Evolutionary conservation across 2,329 filamentous ascomycete genomes (phyloP).

Genomic region (Ceratocystiopsis sp.): DNA sequence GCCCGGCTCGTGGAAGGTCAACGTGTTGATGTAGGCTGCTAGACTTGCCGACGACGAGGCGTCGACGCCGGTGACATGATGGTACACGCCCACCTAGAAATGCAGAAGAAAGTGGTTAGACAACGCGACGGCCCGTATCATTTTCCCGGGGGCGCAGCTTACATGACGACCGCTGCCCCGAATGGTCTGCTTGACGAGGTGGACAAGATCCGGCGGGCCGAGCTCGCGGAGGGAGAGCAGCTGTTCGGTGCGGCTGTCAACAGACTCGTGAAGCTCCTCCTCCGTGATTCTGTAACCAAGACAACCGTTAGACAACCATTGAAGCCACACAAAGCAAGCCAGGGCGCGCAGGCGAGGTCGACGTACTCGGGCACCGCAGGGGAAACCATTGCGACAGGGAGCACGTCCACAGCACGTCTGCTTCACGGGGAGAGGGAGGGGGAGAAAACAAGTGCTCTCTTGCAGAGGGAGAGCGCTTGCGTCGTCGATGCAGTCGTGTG

Average conservation of each 20-base stretch:
- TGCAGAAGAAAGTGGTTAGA: not conserved
- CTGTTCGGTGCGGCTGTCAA: slow-evolving; percentile 83
- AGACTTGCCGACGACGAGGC: slow-evolving; percentile 94
- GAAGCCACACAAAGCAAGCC: no score
- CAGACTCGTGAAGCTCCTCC: slow-evolving; percentile 77
- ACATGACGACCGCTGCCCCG: slow-evolving; percentile 41
- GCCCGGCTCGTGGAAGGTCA: slow-evolving; percentile 77
- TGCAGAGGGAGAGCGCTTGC: no score
- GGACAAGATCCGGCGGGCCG: slow-evolving; percentile 87
- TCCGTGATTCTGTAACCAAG: slow-evolving; percentile 59
- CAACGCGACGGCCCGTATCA: no score
- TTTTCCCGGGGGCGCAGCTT: slow-evolving; percentile 2
- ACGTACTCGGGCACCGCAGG: slow-evolving; percentile 62
- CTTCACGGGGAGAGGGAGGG: no score
- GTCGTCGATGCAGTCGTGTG: no score
- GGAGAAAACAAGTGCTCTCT: no score
- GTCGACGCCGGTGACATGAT: slow-evolving; percentile 94
- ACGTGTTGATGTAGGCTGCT: slow-evolving; percentile 93
- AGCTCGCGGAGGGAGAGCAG: slow-evolving; percentile 76
- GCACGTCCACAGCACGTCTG: not conserved
- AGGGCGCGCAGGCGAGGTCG: no score
- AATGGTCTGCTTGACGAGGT: slow-evolving; percentile 63
- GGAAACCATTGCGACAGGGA: slow-evolving; percentile 41
- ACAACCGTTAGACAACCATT: no score
- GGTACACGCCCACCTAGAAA: slow-evolving; percentile 70